Conservation (phyloP, 116 monocot genomes). For the Cymodocea nodosa region DNA sequence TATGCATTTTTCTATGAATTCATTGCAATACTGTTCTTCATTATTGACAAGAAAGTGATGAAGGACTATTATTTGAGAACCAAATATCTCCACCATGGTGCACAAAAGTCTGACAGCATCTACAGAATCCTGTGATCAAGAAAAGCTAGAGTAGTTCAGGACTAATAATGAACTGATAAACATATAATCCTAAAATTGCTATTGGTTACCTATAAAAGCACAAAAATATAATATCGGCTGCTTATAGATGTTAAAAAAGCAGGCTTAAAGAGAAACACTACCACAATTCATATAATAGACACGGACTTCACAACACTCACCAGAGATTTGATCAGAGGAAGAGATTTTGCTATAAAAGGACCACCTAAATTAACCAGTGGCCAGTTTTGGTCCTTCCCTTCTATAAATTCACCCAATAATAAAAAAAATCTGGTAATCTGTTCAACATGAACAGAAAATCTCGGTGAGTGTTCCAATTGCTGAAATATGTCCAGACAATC, state of each 20-base stretch:
- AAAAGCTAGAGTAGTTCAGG: not conserved
- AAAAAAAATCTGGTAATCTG: slow-evolving; percentile 44
- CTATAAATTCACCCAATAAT: slow-evolving; percentile 31
- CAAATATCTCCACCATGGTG: slow-evolving; percentile 48
- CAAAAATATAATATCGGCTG: not conserved
- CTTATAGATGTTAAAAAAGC: not conserved
- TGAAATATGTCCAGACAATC: slow-evolving; percentile 53
- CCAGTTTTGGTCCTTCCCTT: slow-evolving; percentile 52
- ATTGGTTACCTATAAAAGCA: not conserved
- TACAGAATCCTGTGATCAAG: slow-evolving; percentile 47
- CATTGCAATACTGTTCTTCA: slow-evolving; percentile 7
- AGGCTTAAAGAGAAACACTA: not conserved
- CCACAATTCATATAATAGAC: not conserved
- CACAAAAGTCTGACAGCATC: slow-evolving; percentile 48
- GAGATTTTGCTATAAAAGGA: slow-evolving; percentile 47
- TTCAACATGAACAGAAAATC: slow-evolving; percentile 29
- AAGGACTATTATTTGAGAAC: slow-evolving; percentile 40
- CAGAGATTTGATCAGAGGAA: slow-evolving; percentile 41
- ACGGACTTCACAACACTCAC: slow-evolving; percentile 26
- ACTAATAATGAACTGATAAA: not conserved
- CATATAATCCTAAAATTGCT: not conserved
- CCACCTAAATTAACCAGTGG: slow-evolving; percentile 58
- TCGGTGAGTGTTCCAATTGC: slow-evolving; percentile 24
- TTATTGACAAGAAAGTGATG: slow-evolving; percentile 13
- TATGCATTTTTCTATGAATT: slow-evolving; percentile 10